Base-by-base conservation (phyloP, 148 eudicot species). In the Diospyros lotus region DNA sequence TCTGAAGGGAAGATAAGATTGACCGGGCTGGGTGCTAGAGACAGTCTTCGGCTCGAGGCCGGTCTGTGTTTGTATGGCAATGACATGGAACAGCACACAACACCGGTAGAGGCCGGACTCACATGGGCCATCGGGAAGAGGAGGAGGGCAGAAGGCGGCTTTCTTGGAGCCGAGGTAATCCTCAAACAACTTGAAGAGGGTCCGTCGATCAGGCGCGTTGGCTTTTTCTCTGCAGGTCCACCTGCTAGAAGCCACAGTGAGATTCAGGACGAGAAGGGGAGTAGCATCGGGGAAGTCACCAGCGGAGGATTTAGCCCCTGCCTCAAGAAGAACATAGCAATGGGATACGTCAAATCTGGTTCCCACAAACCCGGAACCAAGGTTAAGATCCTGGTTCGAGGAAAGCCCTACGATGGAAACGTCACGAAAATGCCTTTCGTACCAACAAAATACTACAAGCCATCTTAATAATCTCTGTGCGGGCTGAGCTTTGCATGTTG, bases 91-190 rank as follows among this genome's bases (percentile, higher is more conserved):
- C 98, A 95, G 74, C 98, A 95, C 84, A 90, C 75, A 3, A 85
- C 97, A 17, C 98, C 98, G 1, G 83, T 95, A 4, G 98, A 95
- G 77, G 98, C 98, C 0, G 98, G 98, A 7, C 96, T 95, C 40
- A 95, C 98, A 2, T 95, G 98, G 98, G 98, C 98, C 64, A 74
- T 95, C n/a, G 98, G 98, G 13, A 95, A 95, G 83, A 85, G 98
- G 77, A 85, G 98, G 68, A 84, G 91, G 75, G 94, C 98, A 0
- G 94, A 92, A 78, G 98, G 98, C 0, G 93, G 96, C 2, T 95
- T 95, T 75, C 90, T 92, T 3, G 98, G 98, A 6, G 98, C 98
- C 3, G 97, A 89, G 65, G 91, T 86, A 11, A 95, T 95, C 74
- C 92, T 95, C 61, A 95, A 95, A 65, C 98, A 95, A 73, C 85